Percentiles rank a stretch among this genome's conserved stretches.
Conservation (phyloP, 2,329 filamentous ascomycete genomes). For the Aspergillus texensis region DNA sequence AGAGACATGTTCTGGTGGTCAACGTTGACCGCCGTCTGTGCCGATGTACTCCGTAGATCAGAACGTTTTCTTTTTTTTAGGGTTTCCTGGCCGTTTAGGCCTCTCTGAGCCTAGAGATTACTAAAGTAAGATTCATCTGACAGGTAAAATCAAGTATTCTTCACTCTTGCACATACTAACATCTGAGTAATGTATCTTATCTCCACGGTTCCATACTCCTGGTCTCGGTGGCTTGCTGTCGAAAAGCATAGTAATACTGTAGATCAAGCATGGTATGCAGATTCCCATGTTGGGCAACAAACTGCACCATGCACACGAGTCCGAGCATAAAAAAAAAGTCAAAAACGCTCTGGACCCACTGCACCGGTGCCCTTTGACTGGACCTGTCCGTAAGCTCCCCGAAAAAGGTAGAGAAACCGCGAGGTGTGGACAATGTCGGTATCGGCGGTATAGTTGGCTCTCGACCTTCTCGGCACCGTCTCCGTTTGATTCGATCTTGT, state of each 20-base stretch:
- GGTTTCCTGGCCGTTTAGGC: background rate
- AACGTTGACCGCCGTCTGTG: background rate
- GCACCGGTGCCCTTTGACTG: background rate
- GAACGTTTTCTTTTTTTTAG: background rate
- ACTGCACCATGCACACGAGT: slow-evolving; percentile 15
- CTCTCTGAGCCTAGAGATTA: background rate
- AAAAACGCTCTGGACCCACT: background rate
- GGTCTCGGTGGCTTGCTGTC: slow-evolving; percentile 3
- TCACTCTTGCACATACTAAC: background rate
- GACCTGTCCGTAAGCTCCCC: background rate
- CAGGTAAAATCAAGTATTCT: background rate
- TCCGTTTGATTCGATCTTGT: background rate
- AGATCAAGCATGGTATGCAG: slow-evolving; percentile 11
- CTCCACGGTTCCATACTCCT: slow-evolving; percentile 9
- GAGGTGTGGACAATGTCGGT: background rate
- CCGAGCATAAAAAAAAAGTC: slow-evolving; percentile 9
- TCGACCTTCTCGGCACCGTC: background rate
- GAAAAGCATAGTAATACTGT: slow-evolving; percentile 10
- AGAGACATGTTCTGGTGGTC: background rate
- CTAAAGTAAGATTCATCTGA: background rate
- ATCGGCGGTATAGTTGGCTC: background rate
- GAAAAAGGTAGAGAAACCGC: background rate
- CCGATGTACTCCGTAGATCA: background rate
- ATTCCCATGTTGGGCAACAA: slow-evolving; percentile 17
- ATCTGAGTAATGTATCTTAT: slow-evolving; percentile 1